Conservation (phyloP, 2,329 filamentous ascomycete species). For the Pestalotiopsis sp. region DNA sequence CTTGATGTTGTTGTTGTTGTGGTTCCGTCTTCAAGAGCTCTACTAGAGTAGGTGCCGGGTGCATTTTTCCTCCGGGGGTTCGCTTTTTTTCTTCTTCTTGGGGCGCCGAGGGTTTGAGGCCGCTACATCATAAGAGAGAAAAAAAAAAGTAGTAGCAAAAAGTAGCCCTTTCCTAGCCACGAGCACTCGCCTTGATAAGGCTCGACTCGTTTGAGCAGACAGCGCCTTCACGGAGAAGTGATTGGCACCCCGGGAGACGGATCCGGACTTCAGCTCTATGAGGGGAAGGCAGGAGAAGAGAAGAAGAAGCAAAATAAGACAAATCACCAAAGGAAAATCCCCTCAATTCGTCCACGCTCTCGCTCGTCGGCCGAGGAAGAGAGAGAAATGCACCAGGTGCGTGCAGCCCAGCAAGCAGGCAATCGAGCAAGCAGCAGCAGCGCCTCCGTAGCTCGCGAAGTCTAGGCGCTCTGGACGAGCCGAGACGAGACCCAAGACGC, state of each 20-base stretch:
- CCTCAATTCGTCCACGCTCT: not conserved
- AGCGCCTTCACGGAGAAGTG: not conserved
- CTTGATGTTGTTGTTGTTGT: conserved; percentile 18
- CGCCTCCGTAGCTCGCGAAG: not conserved
- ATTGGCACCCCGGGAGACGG: too few relatives aligned
- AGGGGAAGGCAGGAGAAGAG: not conserved
- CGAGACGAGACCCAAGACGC: not conserved
- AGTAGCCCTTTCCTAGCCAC: not conserved
- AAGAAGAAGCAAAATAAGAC: not conserved
- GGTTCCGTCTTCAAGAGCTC: conserved; percentile 37
- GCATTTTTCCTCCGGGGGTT: conserved; percentile 24
- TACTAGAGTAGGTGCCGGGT: conserved; percentile 37
- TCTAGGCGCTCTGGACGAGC: conserved; percentile 1
- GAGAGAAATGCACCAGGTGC: not conserved
- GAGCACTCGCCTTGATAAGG: not conserved
- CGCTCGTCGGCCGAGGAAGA: not conserved
- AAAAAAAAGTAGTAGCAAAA: conserved; percentile 2
- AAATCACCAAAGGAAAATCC: not conserved
- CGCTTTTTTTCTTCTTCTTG: not conserved
- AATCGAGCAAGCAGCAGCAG: not conserved
- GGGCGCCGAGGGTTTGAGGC: not conserved
- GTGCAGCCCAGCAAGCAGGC: not conserved
- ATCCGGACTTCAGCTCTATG: not conserved
- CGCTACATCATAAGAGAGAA: conserved; percentile 11
- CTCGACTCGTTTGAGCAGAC: not conserved